Evolutionary conservation across 2,329 filamentous ascomycete species (phyloP), one percentile per base, ranked within the genome.

Genomic region (Colletotrichum gigasporum): DNA sequence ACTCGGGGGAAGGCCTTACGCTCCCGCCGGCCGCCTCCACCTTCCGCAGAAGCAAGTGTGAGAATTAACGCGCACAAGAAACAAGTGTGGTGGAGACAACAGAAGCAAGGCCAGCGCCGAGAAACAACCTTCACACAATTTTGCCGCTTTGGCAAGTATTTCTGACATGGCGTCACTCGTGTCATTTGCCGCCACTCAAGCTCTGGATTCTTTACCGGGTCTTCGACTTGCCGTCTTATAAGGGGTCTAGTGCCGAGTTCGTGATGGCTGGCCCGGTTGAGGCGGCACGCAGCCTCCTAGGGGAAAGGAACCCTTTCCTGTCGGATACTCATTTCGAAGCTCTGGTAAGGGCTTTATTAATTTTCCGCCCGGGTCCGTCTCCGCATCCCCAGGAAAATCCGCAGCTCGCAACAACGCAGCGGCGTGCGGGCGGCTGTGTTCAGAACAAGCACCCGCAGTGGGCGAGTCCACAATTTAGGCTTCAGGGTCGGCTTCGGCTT

Each of bases 401-500:
- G 34, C 32, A 28, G 14, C 37, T 26, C 20, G 35, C 22, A 35
- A 22, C 16, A 32, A 26, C 37, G 32, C 12, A 11, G 16, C 51
- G n/a, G 35, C 12, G 18, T 39, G 35, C n/a, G n/a, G n/a, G n/a
- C n/a, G n/a, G 20, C 45, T 20, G 9, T 35, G 14, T 14, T 20
- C 12, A 11, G 14, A 26, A 18, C 20, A 35, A 28, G 28, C 42
- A 42, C 28, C 28, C 32, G 53, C 2, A 42, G 20, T 37, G 4
- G 54, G 16, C 22, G 16, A 32, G 22, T n/a, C 30, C 60, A 59
- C 45, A 16, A 16, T 44, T 42, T 34, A 59, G 37, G 30, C 54
- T 63, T 59, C 20, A n/a, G 45, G 12, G 14, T 51, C 24, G 60
- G 30, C 18, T 39, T 59, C 26, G 14, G 37, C 16, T 35, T 34